phyloP scores from a whole-genome alignment of 352 stramenopile species.

The Phytophthora sp. region DNA sequence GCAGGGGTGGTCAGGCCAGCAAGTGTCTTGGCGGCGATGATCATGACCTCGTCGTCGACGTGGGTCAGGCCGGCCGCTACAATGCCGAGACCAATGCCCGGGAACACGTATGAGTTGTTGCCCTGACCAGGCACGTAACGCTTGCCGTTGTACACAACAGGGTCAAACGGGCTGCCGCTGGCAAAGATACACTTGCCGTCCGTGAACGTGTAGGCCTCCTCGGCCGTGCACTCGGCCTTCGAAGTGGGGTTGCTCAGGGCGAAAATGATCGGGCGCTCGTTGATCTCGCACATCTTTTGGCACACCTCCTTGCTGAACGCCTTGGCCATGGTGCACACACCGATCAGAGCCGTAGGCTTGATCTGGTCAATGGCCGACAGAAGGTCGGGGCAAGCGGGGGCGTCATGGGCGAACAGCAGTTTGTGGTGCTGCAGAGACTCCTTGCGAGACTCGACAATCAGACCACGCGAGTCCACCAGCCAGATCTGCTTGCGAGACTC shows the following conservation, averaged over 20 bases:
- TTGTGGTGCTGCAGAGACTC: slow-evolving; percentile 91
- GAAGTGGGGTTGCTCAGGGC: slow-evolving; percentile 96
- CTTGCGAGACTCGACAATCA: slow-evolving; percentile 79
- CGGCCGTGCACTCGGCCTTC: slow-evolving; percentile 96
- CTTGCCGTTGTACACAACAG: slow-evolving; percentile 90
- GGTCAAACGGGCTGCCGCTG: slow-evolving; percentile 95
- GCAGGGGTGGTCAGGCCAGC: slow-evolving; percentile 81
- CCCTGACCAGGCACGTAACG: slow-evolving; percentile 87
- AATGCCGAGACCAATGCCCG: slow-evolving; percentile 94
- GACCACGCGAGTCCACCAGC: slow-evolving; percentile 92
- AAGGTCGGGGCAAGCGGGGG: slow-evolving; percentile 63
- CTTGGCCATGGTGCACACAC: slow-evolving; percentile 92
- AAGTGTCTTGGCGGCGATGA: slow-evolving; percentile 81
- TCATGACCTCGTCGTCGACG: slow-evolving; percentile 85
- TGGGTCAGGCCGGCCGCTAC: slow-evolving; percentile 85
- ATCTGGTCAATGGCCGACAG: slow-evolving; percentile 83
- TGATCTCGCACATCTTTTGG: slow-evolving; percentile 87
- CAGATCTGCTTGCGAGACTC: slow-evolving; percentile 93
- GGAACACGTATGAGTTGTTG: slow-evolving; percentile 99
- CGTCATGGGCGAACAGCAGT: slow-evolving; percentile 87
- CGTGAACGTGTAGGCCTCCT: slow-evolving; percentile 97
- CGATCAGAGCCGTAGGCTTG: slow-evolving; percentile 95
- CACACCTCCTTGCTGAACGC: slow-evolving; percentile 91
- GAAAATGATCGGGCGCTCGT: slow-evolving; percentile 96
- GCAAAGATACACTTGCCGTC: slow-evolving; percentile 96